phyloP scores from a whole-genome alignment of 1,139 yeast genomes.

The Pneumocystis carinii region DNA sequence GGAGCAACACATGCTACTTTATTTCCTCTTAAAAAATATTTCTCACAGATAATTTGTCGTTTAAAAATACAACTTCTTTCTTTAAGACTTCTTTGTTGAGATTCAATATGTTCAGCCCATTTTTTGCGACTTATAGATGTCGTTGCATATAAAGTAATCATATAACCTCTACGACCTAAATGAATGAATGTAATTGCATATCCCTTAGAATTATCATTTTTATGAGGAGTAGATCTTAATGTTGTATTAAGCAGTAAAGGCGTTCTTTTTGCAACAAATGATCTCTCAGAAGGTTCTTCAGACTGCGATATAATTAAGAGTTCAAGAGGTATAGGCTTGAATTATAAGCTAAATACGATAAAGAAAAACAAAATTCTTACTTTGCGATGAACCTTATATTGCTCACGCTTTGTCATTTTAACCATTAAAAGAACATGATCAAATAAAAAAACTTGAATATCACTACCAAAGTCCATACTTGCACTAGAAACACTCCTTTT shows the following conservation, averaged over 20 bases:
- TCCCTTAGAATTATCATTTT: conserved; percentile 15
- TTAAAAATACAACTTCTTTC: conserved; percentile 69
- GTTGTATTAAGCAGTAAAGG: conserved; percentile 29
- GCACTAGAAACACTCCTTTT: conserved; percentile 37
- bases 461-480: conserved; percentile 50
- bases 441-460: conserved; percentile 61
- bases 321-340: conserved; percentile 69
- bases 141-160: conserved; percentile 49
- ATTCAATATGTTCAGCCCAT: conserved; percentile 60
- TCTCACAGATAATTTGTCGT: conserved; percentile 54
- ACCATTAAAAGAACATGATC: conserved; percentile 82
- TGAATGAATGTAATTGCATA: conserved; percentile 38
- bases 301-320: conserved; percentile 35
- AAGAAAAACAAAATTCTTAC: conserved; percentile 4
- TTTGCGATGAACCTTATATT: conserved; percentile 75
- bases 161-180: conserved; percentile 51
- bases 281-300: conserved; percentile 4
- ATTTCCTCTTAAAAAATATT: conserved; percentile 56
- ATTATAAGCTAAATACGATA: background rate
- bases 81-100: conserved; percentile 62
- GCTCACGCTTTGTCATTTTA: conserved; percentile 81
- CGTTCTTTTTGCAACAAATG: conserved; percentile 31
- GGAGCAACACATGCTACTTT: conserved; percentile 87
- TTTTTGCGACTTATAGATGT: conserved; percentile 63
- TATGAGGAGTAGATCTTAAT: conserved; percentile 13